Base-by-base conservation (phyloP, 2,329 filamentous ascomycete species). In the Tolypocladium pustulatum region DNA sequence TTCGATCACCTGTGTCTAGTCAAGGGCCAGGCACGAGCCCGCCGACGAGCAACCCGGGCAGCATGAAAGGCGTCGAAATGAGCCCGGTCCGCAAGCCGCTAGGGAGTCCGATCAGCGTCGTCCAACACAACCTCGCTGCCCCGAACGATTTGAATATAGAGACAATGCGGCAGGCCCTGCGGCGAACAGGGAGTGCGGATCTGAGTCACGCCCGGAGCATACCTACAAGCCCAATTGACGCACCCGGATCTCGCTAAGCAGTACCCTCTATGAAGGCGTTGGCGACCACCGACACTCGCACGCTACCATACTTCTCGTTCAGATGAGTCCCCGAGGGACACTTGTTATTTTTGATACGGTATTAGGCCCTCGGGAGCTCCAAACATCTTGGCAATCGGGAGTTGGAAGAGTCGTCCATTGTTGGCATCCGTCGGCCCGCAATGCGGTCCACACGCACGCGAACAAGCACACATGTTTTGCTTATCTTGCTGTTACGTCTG, bases 121-220 rank as follows among this genome's bases (percentile, higher is more conserved):
- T 78, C 58, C 79, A 74, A 30, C 75, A 78, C 59, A 75, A 82
- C 57, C 74, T 83, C 17, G 60, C 65, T 46, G 61, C 67, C 38
- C 72, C 78, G 55, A 76, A 78, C 61, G 92, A 96, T 62, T 76
- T 97, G 60, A 91, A 89, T 60, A 89, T 97, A 63, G 91, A 97
- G 78, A 97, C 92, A 4, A 96, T 97, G 92, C 82, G 87, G 57
- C 91, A 97, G 73, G 92, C 91, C 20, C 77, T 97, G 68, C 81
- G 89, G 68, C 87, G 90, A 71, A 96, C 91, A 17, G 90, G 86
- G 52, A 96, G 91, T 72, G 84, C 88, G 22, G 93, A 97, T 69
- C 75, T 97, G 59, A 78, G 78, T 63, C 76, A 73, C 54, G 69
- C 78, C 54, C 75, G 81, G 61, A 86, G 84, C 71, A 74, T 77